Percentiles rank a stretch among this genome's conserved stretches.
These are phyloP conservation scores for Cladosporium velox DNA, from an alignment of 2,329 filamentous ascomycete species.

Conservation along the genomic window DNA sequence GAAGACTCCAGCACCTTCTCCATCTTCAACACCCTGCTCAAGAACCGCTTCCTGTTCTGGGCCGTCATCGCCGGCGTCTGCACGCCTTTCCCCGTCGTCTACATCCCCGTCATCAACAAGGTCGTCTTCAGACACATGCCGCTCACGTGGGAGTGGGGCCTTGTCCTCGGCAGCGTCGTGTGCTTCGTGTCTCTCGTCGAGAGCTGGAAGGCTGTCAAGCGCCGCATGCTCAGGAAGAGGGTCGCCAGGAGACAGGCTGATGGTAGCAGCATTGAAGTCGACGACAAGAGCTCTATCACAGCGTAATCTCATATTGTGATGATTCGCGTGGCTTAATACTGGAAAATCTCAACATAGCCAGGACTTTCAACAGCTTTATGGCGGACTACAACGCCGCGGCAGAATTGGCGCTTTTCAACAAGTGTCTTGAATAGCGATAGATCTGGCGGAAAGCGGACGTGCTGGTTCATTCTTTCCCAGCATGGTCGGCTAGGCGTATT, in stretches of 20 bases:
- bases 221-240: constrained; percentile 24
- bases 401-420: background rate
- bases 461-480: constrained; percentile 3
- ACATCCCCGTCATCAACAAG: constrained; percentile 48
- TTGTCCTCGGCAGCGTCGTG: constrained; percentile 45
- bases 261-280: constrained; percentile 3
- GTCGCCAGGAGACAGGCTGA: constrained; percentile 11
- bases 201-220: constrained; percentile 50
- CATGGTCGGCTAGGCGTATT: background rate
- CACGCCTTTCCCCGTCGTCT: constrained; percentile 49
- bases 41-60: constrained; percentile 43
- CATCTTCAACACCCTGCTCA: constrained; percentile 37
- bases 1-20: constrained; percentile 31
- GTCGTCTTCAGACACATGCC: constrained; percentile 49
- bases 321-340: background rate
- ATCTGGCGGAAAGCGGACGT: background rate
- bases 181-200: constrained; percentile 47
- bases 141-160: constrained; percentile 51
- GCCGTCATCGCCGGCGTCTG: constrained; percentile 38
- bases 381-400: background rate
- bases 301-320: background rate
- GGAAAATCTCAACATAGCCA: background rate
- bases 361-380: background rate
- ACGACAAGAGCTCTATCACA: constrained; percentile 15
- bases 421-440: background rate